Conservation (phyloP, 2,329 filamentous ascomycete genomes). For the Nigrospora sphaerica region DNA sequence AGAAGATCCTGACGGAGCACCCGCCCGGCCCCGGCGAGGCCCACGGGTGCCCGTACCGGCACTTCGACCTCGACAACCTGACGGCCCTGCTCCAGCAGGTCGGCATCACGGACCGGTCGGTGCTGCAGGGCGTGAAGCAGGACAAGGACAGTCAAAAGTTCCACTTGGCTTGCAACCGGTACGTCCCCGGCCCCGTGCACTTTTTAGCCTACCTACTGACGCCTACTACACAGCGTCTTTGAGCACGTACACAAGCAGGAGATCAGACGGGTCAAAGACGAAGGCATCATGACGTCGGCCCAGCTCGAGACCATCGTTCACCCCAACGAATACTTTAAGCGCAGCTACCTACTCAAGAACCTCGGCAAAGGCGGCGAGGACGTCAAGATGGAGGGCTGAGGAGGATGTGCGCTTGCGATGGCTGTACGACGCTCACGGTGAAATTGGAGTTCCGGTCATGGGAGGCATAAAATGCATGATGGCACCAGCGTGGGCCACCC, state of each 20-base stretch:
- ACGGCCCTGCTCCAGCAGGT: slow-evolving; percentile 66
- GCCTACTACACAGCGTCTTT: slow-evolving; percentile 57
- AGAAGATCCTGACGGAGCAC: slow-evolving; percentile 88
- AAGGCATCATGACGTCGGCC: slow-evolving; percentile 60
- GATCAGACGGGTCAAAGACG: slow-evolving; percentile 69
- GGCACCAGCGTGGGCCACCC: too few relatives aligned
- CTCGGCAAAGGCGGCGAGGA: slow-evolving; percentile 50
- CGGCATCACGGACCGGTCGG: slow-evolving; percentile 70
- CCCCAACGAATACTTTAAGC: slow-evolving; percentile 96
- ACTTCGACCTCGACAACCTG: slow-evolving; percentile 85
- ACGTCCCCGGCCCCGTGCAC: slow-evolving; percentile 19
- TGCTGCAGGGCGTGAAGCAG: slow-evolving; percentile 75
- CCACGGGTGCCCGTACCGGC: slow-evolving; percentile 94
- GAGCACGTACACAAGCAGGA: slow-evolving; percentile 77
- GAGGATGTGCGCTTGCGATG: neutral
- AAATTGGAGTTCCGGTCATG: neutral
- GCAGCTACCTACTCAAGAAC: slow-evolving; percentile 84
- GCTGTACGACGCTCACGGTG: neutral
- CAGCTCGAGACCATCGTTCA: slow-evolving; percentile 94
- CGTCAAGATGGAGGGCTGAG: slow-evolving; percentile 48
- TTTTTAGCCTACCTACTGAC: neutral
- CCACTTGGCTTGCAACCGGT: slow-evolving; percentile 93
- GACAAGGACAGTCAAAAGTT: slow-evolving; percentile 85
- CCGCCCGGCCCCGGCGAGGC: slow-evolving; percentile 79
- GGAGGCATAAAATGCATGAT: too few relatives aligned